These are phyloP conservation scores for Cutaneotrichosporon spelunceum DNA, from an alignment of 1,284 basidiomycete genomes.

Conservation along the genomic window DNA sequence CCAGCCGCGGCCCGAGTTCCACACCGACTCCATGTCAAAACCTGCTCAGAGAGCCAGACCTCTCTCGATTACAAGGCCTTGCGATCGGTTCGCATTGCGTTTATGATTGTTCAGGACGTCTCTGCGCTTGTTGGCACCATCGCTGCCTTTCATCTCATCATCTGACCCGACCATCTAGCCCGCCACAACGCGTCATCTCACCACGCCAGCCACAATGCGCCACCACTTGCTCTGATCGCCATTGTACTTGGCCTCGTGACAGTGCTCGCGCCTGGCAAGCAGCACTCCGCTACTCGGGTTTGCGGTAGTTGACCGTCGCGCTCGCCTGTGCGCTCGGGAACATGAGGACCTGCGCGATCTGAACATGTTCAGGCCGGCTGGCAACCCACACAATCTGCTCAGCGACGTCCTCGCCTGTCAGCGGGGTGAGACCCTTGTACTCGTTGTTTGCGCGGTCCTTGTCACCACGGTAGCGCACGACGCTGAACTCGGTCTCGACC, in stretches of 20 bases:
- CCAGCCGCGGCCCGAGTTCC: not conserved
- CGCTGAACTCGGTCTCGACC: conserved; percentile 63
- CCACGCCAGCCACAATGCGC: not conserved
- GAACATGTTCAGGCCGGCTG: conserved; percentile 28
- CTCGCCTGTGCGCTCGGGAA: conserved; percentile 44
- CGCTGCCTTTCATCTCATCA: too few species aligned
- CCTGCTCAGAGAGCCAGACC: not conserved
- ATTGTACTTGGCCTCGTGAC: too few species aligned
- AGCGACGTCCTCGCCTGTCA: conserved; percentile 73
- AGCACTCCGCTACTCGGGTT: conserved; percentile 6
- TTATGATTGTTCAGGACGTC: too few species aligned
- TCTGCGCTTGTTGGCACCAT: too few species aligned
- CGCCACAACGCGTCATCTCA: not conserved
- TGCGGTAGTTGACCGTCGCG: conserved; percentile 38
- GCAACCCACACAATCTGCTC: conserved; percentile 84
- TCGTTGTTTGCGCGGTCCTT: conserved; percentile 74
- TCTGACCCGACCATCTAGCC: too few species aligned
- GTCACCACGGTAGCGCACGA: conserved; percentile 84
- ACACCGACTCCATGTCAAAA: not conserved
- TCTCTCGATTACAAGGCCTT: not conserved
- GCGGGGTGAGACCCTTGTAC: conserved; percentile 70
- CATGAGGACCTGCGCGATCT: conserved; percentile 33
- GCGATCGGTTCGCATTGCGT: not conserved
- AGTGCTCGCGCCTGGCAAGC: not conserved
- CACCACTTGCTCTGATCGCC: not conserved